Evolutionary conservation across 2,329 filamentous ascomycete genomes (phyloP).

Genomic region (Harringtonia aguacate): DNA sequence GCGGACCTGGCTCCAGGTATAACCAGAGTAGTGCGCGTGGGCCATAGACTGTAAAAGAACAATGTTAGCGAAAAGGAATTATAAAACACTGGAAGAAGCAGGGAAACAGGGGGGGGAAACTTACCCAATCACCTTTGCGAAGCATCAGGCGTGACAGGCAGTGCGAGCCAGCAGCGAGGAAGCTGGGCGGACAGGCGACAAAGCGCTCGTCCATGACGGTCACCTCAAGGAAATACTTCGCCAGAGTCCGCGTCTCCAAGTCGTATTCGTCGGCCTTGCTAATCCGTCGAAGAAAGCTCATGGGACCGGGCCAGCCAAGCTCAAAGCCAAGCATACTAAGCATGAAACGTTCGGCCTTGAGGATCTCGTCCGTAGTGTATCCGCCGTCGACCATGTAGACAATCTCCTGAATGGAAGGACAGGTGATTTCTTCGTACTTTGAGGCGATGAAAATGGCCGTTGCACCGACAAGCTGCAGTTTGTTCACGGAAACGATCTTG

Average conservation of each 20-base stretch:
- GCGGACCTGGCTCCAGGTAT: slow-evolving; percentile 76
- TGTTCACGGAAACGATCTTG: slow-evolving; percentile 91
- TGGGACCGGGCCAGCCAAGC: slow-evolving; percentile 94
- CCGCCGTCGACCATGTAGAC: slow-evolving; percentile 96
- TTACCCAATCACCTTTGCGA: slow-evolving; percentile 86
- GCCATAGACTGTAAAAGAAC: slow-evolving; percentile 49
- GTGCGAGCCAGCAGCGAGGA: slow-evolving; percentile 81
- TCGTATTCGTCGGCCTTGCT: slow-evolving; percentile 99
- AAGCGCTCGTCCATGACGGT: slow-evolving; percentile 98
- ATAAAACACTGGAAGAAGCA: neutral
- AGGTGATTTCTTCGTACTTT: slow-evolving; percentile 99
- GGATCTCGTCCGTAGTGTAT: slow-evolving; percentile 81
- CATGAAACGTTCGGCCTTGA: slow-evolving; percentile 98
- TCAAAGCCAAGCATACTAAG: slow-evolving; percentile 92
- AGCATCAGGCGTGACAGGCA: slow-evolving; percentile 84
- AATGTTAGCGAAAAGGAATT: neutral
- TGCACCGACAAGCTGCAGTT: slow-evolving; percentile 90
- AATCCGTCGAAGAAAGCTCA: slow-evolving; percentile 94
- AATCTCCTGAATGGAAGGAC: slow-evolving; percentile 87
- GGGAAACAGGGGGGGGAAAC: slow-evolving; percentile 7
- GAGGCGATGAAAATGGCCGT: slow-evolving; percentile 93
- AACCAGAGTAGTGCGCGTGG: slow-evolving; percentile 88
- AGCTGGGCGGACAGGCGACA: slow-evolving; percentile 83
- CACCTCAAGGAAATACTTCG: slow-evolving; percentile 96
- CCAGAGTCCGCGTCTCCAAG: slow-evolving; percentile 83